A percentile compares a stretch with the other conserved stretches of the same genome.
Conservation (phyloP, 495 filamentous ascomycete genomes). For the Aspergillus carlsbadensis region DNA sequence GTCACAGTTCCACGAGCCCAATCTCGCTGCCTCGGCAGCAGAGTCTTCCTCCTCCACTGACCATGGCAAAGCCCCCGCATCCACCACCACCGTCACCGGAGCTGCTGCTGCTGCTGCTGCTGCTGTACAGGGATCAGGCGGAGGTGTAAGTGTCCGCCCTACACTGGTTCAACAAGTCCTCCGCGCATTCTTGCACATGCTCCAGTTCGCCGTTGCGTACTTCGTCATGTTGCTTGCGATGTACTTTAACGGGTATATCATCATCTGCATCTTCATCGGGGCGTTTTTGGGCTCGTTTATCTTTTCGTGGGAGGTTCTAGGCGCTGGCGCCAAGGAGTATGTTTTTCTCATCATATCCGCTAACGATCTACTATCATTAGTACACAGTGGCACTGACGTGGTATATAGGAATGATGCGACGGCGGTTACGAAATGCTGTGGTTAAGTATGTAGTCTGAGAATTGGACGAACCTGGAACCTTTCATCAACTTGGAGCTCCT, state of each 20-base stretch:
- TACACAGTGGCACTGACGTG: no score
- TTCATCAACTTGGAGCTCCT: no score
- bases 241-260: conserved; percentile 66
- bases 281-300: conserved; percentile 59
- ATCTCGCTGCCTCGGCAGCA: background rate
- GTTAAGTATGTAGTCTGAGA: conserved; percentile 21
- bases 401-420: conserved; percentile 33
- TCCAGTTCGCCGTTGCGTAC: conserved; percentile 70
- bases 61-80: background rate
- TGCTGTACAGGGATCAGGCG: no score
- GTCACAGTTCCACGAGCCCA: background rate
- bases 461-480: no score
- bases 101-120: background rate
- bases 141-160: conserved; percentile 39
- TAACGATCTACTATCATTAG: no score
- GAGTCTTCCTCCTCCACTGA: background rate
- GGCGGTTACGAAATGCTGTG: conserved; percentile 36
- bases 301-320: conserved; percentile 56
- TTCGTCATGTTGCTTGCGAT: conserved; percentile 70
- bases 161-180: conserved; percentile 56
- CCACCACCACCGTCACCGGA: background rate
- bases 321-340: conserved; percentile 12
- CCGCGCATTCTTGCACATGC: conserved; percentile 61
- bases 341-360: no score
- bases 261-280: conserved; percentile 62